Base-by-base conservation (phyloP, 305 asterid species). In the Withania somnifera region DNA sequence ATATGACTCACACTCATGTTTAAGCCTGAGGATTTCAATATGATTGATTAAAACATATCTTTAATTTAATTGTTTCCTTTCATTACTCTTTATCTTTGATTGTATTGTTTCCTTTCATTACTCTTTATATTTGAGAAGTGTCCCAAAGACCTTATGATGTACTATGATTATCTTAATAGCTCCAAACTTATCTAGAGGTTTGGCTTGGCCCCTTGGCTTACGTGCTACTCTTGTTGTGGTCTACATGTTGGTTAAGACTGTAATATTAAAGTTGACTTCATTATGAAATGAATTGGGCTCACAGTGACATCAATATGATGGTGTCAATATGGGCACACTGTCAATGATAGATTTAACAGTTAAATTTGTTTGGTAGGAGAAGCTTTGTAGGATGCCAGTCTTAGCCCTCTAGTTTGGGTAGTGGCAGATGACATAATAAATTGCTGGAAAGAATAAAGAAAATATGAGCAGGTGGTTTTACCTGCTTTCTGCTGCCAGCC, bases 401-500 rank as follows among this genome's bases (percentile, higher is more conserved):
- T 63, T 30, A 45, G 13, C 3, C 45, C 71, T 7, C 45, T 30
- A 15, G 24, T 30, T 30, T 14, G 22, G 71, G 13, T 15, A 13
- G 20, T 63, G 45, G 28, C 45, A 15, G 47, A 19, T 71, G 58
- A 71, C 79, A 22, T 11, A 45, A 47, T 22, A 71, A 24, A 7
- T 14, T 45, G 57, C 58, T 71, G 7, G 54, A 45, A 24, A 45
- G 14, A 24, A 14, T 71, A 58, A 47, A 14, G 38, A 71, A 26
- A 45, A 71, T 6, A 71, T 24, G 45, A 69, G 34, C 20, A 24
- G 2, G 79, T 71, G 24, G 11, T 24, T 7, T 22, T 89, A 96
- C 99, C 98, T 95, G 98, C 98, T 93, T 77, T 97, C 98, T 84
- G 97, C 90, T 67, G 98, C 99, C 51, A 95, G 87, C 40, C 93